Evolutionary conservation across 129 eudicot species (phyloP), one percentile per base, ranked within the genome.

Genomic region (Silybum marianum): DNA sequence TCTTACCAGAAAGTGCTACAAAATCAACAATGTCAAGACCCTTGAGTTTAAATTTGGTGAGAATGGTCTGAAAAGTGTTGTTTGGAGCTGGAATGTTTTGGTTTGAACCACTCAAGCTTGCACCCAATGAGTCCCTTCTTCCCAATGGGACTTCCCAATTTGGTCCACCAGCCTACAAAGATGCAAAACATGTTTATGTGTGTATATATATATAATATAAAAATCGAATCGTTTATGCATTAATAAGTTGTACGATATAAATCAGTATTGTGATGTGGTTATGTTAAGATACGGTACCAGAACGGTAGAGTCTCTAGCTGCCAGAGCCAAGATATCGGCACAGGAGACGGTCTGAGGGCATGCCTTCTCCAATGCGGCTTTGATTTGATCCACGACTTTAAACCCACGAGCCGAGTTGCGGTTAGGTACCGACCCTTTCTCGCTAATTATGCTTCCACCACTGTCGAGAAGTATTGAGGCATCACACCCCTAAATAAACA

Each of bases 71-170:
- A 42, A 88, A 88, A 46, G 91, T 88, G 80, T 83, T 85, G 83
- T 88, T 88, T 65, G 91, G 91, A 22, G 89, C 89, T 39, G 91
- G 91, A 84, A 88, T 88, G 80, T 88, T 85, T 71, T 88, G 83
- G 89, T 85, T 88, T 0, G 89, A 88, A 75, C 89, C 91, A 76
- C 87, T 85, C 78, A 88, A 82, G 58, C 91, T 88, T 82, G 91
- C 91, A 77, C 87, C 83, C 72, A 68, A 60, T 3, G 89, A 85
- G 60, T 88, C 91, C 75, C 83, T 85, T 85, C 91, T 75, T 62
- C 91, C 91, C 65, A 88, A 75, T 36, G 91, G 91, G 30, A 88
- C 87, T 28, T 85, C 91, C 88, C 89, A 88, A 77, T 76, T 78
- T 1, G 91, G 91, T 65, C 89, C 91, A 44, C 91, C 91, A 82